Evolutionary conservation across 345 rosid species (phyloP).

Genomic region (Gossypium bickii): DNA sequence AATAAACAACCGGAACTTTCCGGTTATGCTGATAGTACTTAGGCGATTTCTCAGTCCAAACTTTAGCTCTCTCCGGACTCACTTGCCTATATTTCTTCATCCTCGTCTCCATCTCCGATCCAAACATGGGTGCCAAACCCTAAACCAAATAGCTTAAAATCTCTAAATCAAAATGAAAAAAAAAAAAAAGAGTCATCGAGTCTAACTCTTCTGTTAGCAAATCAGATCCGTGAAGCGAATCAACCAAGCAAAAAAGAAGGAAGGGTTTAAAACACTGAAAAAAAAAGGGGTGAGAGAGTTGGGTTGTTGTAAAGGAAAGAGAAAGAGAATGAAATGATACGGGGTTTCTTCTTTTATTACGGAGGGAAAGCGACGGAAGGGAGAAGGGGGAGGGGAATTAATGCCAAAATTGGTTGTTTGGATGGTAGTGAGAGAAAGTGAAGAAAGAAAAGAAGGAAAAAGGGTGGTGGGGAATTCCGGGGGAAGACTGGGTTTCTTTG

Average conservation of each 20-base stretch:
- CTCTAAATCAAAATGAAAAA: neutral
- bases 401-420: neutral
- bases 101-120: slow-evolving; percentile 54
- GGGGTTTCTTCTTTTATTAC: neutral
- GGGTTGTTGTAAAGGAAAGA: neutral
- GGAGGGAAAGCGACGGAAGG: slow-evolving; percentile 6
- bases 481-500: neutral
- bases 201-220: neutral
- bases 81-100: slow-evolving; percentile 72
- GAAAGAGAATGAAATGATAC: neutral
- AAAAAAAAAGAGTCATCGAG: neutral
- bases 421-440: neutral
- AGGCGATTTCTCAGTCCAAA: slow-evolving; percentile 93
- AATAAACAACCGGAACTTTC: slow-evolving; percentile 84
- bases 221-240: neutral
- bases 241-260: neutral
- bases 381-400: neutral
- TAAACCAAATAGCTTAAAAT: slow-evolving; percentile 5
- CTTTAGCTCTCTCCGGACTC: slow-evolving; percentile 94
- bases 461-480: neutral
- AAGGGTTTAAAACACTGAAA: neutral
- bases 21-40: slow-evolving; percentile 58
- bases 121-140: slow-evolving; percentile 8
- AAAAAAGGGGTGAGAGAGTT: neutral
- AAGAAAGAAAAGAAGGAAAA: no score